Evolutionary conservation across 306 rosid species (phyloP), one percentile per base, ranked within the genome.

Genomic region (Crataegus laevigata): DNA sequence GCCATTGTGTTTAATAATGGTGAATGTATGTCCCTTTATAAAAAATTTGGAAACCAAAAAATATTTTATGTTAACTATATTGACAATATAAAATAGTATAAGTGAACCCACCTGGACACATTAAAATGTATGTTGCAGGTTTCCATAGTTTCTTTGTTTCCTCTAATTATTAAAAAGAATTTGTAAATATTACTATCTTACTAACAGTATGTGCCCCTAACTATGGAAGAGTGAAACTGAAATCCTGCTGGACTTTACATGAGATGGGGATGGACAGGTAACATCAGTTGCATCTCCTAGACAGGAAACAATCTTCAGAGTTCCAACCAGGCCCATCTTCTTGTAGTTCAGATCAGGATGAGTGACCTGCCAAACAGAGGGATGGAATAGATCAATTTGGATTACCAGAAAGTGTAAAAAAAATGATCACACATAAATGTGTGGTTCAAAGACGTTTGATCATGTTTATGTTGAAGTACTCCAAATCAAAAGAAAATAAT

Each of bases 271-370:
- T 70, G 51, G 51, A 42, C 40, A 26, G 50, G 25, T 51, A 75
- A 8, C 75, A 57, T 58, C 52, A 43, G 75, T 76, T 71, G 72
- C 78, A 75, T 75, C 83, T 12, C 86, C 86, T 58, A 83, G 65
- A 66, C 75, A 61, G n/a, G 83, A 83, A 45, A 79, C 86, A 55
- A 83, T 75, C 81, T 75, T 79, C 21, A 83, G 81, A 62, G 81
- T 79, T 58, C 86, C 86, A 9, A 83, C 74, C 26, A 83, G 80
- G 75, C 86, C 86, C 83, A 83, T 83, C 72, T 75, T 79, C 75
- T 79, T 83, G 75, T 70, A 83, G 72, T 83, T 83, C 62, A 75
- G 70, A 36, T 83, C 86, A 71, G 81, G 74, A 60, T 79, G 82
- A 75, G 81, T 57, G 34, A 83, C 78, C 86, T 83, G 68, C 22